phyloP scores from a whole-genome alignment of 2,329 filamentous ascomycete species.

The Aphanocladium album region DNA sequence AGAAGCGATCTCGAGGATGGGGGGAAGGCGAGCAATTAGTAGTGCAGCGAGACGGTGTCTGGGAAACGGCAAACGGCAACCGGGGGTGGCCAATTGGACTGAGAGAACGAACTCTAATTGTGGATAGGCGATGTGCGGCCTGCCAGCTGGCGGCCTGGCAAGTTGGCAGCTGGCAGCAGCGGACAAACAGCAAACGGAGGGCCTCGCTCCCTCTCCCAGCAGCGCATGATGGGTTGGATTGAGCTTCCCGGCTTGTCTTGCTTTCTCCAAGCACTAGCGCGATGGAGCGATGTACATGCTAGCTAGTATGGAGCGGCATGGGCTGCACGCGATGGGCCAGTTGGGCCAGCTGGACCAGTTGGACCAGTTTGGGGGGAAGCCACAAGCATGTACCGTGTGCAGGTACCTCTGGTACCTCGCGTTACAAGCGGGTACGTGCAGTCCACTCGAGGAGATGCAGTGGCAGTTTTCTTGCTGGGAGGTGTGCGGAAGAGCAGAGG shows the following conservation, averaged over 20 bases:
- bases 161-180: neutral
- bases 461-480: neutral
- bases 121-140: neutral
- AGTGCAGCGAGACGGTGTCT: constrained; percentile 7
- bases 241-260: neutral
- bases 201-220: too few relatives aligned
- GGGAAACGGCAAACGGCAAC: constrained; percentile 12
- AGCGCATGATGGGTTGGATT: neutral
- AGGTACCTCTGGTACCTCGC: neutral
- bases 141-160: neutral
- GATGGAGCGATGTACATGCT: too few relatives aligned
- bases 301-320: too few relatives aligned
- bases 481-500: neutral
- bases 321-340: neutral
- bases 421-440: constrained; percentile 10
- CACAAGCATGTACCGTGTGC: neutral
- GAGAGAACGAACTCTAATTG: constrained; percentile 6
- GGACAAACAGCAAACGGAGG: neutral
- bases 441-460: too few relatives aligned
- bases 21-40: constrained; percentile 9
- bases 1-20: neutral
- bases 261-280: neutral
- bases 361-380: too few relatives aligned
- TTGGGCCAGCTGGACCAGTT: too few relatives aligned
- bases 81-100: neutral